A percentile compares a stretch with the other conserved stretches of the same genome.
These are phyloP conservation scores for Chloranthus sessilifolius DNA, from an alignment of 164 flowering plant genomes.

Conservation along the genomic window DNA sequence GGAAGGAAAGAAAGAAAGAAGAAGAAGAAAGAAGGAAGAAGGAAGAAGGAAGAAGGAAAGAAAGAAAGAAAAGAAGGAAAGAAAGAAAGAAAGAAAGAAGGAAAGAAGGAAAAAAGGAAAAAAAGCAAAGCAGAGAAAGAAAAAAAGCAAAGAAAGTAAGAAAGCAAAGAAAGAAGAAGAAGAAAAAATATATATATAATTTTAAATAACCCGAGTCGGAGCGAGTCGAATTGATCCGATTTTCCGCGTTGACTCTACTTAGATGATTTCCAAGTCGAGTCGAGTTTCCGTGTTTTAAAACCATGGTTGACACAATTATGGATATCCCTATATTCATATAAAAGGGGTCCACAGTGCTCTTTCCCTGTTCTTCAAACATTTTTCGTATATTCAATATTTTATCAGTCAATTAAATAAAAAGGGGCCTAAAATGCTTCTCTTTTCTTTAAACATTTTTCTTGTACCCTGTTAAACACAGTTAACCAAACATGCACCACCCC, in stretches of 20 bases:
- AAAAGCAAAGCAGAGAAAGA: constrained; percentile 4
- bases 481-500: no score
- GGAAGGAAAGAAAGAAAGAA: background rate
- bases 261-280: no score
- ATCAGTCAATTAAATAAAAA: no score
- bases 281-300: background rate
- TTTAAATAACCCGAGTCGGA: no score
- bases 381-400: no score
- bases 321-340: background rate
- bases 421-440: no score
- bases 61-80: background rate
- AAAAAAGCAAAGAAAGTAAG: background rate
- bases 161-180: background rate
- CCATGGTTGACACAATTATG: background rate
- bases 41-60: background rate
- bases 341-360: background rate
- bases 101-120: background rate
- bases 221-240: no score
- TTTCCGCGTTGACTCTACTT: no score
- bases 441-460: no score
- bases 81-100: background rate
- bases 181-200: background rate
- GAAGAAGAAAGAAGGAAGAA: background rate
- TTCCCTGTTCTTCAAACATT: no score
- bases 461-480: no score